These are phyloP conservation scores for Puccinia hordei DNA, from an alignment of 1,284 basidiomycete species.

Conservation along the genomic window DNA sequence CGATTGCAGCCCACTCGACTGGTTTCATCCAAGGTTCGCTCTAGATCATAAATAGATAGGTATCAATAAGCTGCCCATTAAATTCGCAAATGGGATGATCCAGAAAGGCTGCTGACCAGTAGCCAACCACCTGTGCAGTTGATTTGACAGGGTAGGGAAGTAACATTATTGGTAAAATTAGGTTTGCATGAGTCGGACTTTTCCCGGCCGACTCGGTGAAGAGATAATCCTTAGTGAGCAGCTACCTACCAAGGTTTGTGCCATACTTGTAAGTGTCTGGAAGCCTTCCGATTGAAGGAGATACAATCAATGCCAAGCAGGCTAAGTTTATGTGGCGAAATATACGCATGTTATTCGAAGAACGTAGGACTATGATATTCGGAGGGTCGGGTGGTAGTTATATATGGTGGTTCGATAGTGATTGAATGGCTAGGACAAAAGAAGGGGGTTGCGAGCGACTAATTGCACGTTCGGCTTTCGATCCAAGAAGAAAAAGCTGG, in stretches of 20 bases:
- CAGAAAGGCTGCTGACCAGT: constrained; percentile 27
- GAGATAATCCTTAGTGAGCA: background rate
- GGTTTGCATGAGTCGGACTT: background rate
- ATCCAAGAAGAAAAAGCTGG: no score
- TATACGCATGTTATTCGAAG: background rate
- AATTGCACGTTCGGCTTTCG: no score
- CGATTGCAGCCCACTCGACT: constrained; percentile 70
- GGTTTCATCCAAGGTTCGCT: constrained; percentile 72
- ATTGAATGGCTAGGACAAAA: no score
- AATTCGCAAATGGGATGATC: background rate
- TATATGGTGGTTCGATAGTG: no score
- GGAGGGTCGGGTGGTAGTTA: no score
- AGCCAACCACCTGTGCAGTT: constrained; percentile 45
- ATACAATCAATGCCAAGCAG: background rate
- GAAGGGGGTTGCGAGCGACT: no score
- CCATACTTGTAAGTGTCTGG: constrained; percentile 31
- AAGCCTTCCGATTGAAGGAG: background rate
- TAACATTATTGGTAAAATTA: background rate
- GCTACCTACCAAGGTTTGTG: constrained; percentile 25
- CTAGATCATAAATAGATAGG: background rate
- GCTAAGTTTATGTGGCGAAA: background rate
- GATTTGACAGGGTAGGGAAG: background rate
- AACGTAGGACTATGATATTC: no score
- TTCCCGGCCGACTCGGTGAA: background rate
- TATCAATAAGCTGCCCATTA: background rate